These are phyloP conservation scores for Astrothelium subdiscretum DNA, from an alignment of 495 filamentous ascomycete genomes.

Conservation along the genomic window DNA sequence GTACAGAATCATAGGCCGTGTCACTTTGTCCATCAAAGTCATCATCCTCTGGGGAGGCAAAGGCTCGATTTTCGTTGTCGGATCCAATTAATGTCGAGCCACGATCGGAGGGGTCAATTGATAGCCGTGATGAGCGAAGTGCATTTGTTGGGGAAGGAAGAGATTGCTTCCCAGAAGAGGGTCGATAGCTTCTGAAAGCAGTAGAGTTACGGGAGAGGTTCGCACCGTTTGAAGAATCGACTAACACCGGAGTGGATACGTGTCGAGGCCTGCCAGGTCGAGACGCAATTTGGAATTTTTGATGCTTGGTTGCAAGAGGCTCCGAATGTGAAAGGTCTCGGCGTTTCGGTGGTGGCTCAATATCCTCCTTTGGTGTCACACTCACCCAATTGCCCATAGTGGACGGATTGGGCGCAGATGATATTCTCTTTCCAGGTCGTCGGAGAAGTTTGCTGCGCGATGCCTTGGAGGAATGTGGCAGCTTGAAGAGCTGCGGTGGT, in stretches of 20 bases:
- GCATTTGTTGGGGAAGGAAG: constrained; percentile 23
- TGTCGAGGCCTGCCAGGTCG: background rate
- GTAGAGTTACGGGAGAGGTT: background rate
- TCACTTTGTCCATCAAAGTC: constrained; percentile 81
- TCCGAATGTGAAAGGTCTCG: constrained; percentile 26
- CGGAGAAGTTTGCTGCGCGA: constrained; percentile 17
- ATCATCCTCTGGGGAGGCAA: constrained; percentile 69
- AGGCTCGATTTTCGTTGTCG: constrained; percentile 64
- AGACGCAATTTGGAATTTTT: background rate
- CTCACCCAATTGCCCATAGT: constrained; percentile 21
- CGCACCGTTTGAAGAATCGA: background rate
- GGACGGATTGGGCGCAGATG: constrained; percentile 22
- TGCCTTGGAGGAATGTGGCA: constrained; percentile 17
- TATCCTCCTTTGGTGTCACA: constrained; percentile 14
- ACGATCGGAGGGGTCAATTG: constrained; percentile 50
- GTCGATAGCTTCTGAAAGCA: background rate
- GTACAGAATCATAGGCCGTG: constrained; percentile 81
- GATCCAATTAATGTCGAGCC: constrained; percentile 75
- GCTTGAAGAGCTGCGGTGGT: constrained; percentile 19
- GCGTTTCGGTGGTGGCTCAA: constrained; percentile 18
- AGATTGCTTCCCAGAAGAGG: constrained; percentile 6
- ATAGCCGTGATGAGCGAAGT: constrained; percentile 22
- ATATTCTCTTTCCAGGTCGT: constrained; percentile 6
- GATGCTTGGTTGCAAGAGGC: background rate
- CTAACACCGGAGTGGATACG: background rate